Evolutionary conservation across 2,329 filamentous ascomycete genomes (phyloP).

Genomic region (Cryoendolithus antarcticus): DNA sequence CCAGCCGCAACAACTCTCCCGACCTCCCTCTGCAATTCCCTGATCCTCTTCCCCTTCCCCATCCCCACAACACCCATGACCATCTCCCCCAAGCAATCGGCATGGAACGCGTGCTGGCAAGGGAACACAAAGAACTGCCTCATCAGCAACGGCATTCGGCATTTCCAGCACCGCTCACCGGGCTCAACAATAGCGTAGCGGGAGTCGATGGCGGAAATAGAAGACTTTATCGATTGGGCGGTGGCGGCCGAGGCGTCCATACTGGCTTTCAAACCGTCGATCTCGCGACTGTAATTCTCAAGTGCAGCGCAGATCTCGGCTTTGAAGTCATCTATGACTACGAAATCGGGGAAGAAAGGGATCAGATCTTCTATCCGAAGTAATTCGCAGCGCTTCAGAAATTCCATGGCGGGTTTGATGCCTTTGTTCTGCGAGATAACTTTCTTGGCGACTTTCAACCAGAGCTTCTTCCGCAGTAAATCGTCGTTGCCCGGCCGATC

Average conservation of each 20-base stretch:
- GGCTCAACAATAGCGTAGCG: constrained; percentile 95
- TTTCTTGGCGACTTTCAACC: constrained; percentile 88
- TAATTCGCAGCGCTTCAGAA: constrained; percentile 80
- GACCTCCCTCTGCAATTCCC: constrained; percentile 74
- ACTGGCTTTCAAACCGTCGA: constrained; percentile 75
- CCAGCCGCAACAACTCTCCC: constrained; percentile 49
- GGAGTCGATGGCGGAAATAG: constrained; percentile 74
- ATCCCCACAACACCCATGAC: constrained; percentile 72
- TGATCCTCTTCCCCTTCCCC: constrained; percentile 65
- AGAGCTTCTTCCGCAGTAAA: constrained; percentile 78
- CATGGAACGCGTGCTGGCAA: constrained; percentile 95
- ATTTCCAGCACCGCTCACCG: constrained; percentile 86
- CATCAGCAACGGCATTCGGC: constrained; percentile 71
- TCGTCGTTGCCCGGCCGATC: constrained; percentile 66
- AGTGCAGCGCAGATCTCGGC: constrained; percentile 91
- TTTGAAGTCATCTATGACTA: constrained; percentile 98
- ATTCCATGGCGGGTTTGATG: constrained; percentile 80
- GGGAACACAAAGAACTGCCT: constrained; percentile 97
- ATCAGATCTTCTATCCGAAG: constrained; percentile 94
- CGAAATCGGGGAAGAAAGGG: constrained; percentile 96
- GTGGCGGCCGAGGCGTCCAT: constrained; percentile 93
- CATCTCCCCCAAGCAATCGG: constrained; percentile 77
- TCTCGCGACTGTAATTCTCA: constrained; percentile 84
- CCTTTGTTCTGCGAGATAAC: constrained; percentile 78
- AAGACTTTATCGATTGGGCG: constrained; percentile 77